Evolutionary conservation across 2,329 filamentous ascomycete species (phyloP), one percentile per base, ranked within the genome.

Genomic region (Blastomyces percursus): DNA sequence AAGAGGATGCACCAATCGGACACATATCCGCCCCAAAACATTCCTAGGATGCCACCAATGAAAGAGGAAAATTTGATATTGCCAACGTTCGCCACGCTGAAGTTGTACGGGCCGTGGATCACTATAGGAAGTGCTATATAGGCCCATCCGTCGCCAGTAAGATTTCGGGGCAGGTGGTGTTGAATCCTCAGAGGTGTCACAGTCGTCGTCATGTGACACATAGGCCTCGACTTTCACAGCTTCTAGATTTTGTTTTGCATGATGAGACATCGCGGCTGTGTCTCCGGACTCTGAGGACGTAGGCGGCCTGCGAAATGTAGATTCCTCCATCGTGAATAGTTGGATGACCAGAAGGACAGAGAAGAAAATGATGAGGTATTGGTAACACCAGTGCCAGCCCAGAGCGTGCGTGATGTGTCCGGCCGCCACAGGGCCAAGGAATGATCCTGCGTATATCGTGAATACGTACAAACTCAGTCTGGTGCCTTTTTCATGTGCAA

Each of bases 291-390:
- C 64, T n/a, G 40, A 46, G 11, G 64, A 27, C 2, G 62, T 24
- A 14, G 55, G 50, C 4, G 60, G 60, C 42, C 79, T 76, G 57
- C 74, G 70, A 69, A 80, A 84, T 69, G 81, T 85, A 6, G 83
- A 84, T 70, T 86, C 84, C 69, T 86, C 84, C 76, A 84, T 80
- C 68, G 81, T 79, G 66, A 86, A 81, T 71, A 84, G 83, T 1
- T 81, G 72, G 64, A 84, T 76, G 32, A 85, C 67, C 0, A 80
- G 61, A 6, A 71, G 70, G 9, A 70, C 62, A 2, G 73, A 73
- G 30, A 79, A 70, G 40, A 80, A 69, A 58, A 80, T 77, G 21
- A 71, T 71, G 54, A 69, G 75, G 73, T 73, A 81, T 78, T 78
- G 81, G 74, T 75, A 82, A 0, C 77, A 72, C 78, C 78, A 82